Evolutionary conservation across 2,329 filamentous ascomycete species (phyloP).

Genomic region (Scytalidium lignicola): DNA sequence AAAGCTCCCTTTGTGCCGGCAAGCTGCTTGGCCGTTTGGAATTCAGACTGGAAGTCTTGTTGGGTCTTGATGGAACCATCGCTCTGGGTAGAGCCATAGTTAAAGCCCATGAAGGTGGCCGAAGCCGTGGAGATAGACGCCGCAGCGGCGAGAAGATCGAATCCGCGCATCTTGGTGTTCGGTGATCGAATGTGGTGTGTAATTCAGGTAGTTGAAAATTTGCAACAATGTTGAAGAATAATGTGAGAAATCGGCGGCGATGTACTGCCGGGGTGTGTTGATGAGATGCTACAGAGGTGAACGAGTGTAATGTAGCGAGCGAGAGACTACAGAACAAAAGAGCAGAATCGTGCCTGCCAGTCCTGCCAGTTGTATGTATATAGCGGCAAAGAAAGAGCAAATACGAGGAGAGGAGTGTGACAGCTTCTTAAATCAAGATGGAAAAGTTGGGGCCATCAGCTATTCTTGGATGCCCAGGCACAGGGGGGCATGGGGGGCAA

Average conservation of each 20-base stretch:
- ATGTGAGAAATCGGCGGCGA: not conserved
- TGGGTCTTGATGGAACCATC: constrained; percentile 56
- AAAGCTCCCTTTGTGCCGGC: constrained; percentile 56
- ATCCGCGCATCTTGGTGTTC: constrained; percentile 22
- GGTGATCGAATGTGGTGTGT: not conserved
- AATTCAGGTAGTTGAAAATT: not conserved
- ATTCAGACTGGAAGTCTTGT: constrained; percentile 63
- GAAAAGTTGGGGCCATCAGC: not conserved
- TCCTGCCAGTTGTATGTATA: not conserved
- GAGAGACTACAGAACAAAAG: not conserved
- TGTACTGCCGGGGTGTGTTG: not conserved
- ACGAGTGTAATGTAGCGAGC: not conserved
- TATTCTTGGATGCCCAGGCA: not conserved
- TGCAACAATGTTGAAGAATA: not conserved
- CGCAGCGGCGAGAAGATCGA: constrained; percentile 20
- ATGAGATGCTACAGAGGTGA: not conserved
- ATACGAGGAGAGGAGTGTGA: not conserved
- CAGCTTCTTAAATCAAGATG: not conserved
- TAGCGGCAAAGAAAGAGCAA: not conserved
- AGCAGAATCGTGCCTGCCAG: not conserved
- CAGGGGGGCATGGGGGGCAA: too few relatives aligned
- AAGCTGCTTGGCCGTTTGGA: constrained; percentile 60
- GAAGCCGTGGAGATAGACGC: constrained; percentile 27
- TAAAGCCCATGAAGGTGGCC: constrained; percentile 54
- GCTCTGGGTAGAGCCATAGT: constrained; percentile 60